These are phyloP conservation scores for Thelonectria blattea DNA, from an alignment of 2,329 filamentous ascomycete species.

Conservation along the genomic window DNA sequence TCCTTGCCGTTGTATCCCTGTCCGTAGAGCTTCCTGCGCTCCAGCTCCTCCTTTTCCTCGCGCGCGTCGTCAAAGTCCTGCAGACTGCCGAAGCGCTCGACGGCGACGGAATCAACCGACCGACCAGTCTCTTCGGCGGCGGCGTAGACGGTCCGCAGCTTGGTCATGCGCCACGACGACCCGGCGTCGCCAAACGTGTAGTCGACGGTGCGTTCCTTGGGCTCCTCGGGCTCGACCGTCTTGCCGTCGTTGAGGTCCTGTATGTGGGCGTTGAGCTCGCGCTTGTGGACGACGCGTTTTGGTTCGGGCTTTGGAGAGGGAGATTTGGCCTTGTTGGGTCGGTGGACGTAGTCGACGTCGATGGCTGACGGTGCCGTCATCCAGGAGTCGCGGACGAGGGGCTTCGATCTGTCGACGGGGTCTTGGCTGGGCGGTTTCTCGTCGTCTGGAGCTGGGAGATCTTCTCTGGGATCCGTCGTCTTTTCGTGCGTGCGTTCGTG, in stretches of 20 bases:
- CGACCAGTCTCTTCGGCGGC: conserved; percentile 75
- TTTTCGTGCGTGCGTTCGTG: conserved; percentile 46
- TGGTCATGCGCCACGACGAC: conserved; percentile 96
- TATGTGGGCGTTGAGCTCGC: conserved; percentile 77
- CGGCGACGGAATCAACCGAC: conserved; percentile 80
- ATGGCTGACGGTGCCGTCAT: conserved; percentile 88
- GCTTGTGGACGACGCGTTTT: conserved; percentile 75
- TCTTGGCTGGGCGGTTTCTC: conserved; percentile 46
- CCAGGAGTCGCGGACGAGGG: conserved; percentile 81
- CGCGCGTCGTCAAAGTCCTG: conserved; percentile 89
- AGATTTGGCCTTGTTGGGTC: conserved; percentile 58
- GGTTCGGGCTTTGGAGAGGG: conserved; percentile 62
- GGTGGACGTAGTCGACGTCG: conserved; percentile 82
- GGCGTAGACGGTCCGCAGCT: conserved; percentile 83
- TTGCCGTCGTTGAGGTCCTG: conserved; percentile 64
- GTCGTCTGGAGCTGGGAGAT: conserved; percentile 59
- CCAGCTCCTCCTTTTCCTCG: conserved; percentile 91
- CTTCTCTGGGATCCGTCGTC: conserved; percentile 54
- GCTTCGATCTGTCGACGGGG: conserved; percentile 35
- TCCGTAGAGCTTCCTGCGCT: conserved; percentile 82
- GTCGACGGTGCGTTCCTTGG: conserved; percentile 63
- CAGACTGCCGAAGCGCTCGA: conserved; percentile 81
- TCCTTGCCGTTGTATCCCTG: conserved; percentile 83
- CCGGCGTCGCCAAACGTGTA: conserved; percentile 91
- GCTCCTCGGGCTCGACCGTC: conserved; percentile 36